Evolutionary conservation across 192 early-diverging fungal species (phyloP).

Genomic region (Umbelopsis sp.): DNA sequence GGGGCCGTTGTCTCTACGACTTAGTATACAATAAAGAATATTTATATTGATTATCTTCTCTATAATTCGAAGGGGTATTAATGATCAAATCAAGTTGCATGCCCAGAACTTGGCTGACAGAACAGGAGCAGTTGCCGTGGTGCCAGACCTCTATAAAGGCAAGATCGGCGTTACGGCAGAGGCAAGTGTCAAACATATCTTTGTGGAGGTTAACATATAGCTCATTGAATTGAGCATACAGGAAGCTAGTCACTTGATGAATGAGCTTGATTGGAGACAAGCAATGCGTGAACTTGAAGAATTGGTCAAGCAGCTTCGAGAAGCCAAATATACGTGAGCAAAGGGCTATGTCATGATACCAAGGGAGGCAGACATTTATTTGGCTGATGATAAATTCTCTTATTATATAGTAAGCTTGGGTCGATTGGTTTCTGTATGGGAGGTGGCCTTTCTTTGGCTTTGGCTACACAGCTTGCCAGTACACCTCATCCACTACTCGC

Average conservation of each 20-base stretch:
- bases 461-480: constrained; percentile 34
- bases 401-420: constrained; percentile 36
- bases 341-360: neutral
- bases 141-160: constrained; percentile 55
- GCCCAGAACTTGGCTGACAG: constrained; percentile 49
- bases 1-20: neutral
- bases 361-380: too few species aligned
- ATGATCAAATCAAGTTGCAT: constrained; percentile 42
- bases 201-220: neutral
- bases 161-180: constrained; percentile 45
- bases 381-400: neutral
- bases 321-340: constrained; percentile 25
- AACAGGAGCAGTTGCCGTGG: constrained; percentile 39
- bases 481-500: constrained; percentile 26
- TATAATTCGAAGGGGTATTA: constrained; percentile 40
- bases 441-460: constrained; percentile 44
- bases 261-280: constrained; percentile 44
- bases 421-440: constrained; percentile 57
- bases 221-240: constrained; percentile 1
- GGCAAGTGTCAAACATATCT: neutral
- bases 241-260: constrained; percentile 55
- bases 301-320: constrained; percentile 21
- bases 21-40: neutral
- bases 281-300: constrained; percentile 32
- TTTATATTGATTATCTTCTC: neutral